Percentiles rank a stretch among this genome's conserved stretches.
These are phyloP conservation scores for Pseudogymnoascus sp. DNA, from an alignment of 2,329 filamentous ascomycete species.

Conservation along the genomic window DNA sequence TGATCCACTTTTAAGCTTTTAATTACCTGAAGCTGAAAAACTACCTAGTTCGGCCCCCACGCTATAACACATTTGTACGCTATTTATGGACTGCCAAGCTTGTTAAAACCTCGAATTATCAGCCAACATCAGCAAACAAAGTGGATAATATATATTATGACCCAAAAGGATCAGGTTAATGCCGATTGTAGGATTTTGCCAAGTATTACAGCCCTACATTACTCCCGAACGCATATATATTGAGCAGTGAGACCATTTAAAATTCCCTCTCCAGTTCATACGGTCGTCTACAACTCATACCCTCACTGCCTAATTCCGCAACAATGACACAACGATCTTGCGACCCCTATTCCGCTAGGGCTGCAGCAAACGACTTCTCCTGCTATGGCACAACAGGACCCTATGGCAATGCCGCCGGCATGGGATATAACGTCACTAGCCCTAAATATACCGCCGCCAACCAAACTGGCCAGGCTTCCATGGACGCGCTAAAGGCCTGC, in stretches of 20 bases:
- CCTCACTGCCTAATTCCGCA: neutral
- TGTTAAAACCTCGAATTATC: neutral
- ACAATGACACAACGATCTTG: neutral
- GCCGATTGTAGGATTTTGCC: neutral
- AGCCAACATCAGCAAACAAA: neutral
- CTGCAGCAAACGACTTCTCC: neutral
- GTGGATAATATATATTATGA: neutral
- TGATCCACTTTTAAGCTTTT: too few relatives aligned
- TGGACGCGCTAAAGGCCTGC: neutral
- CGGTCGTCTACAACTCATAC: neutral
- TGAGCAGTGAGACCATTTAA: neutral
- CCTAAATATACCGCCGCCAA: neutral
- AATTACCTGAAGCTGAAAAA: neutral
- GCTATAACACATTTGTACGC: neutral
- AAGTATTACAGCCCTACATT: neutral
- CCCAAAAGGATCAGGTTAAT: neutral
- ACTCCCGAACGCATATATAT: neutral
- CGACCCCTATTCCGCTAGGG: neutral
- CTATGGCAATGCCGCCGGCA: neutral
- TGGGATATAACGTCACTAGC: neutral
- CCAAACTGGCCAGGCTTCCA: neutral
- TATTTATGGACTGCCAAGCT: neutral
- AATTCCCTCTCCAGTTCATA: neutral
- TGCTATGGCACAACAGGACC: neutral
- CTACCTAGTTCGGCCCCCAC: neutral